Evolutionary conservation across 768 basidiomycete genomes (phyloP).

Genomic region (Hygrocybe punicea): DNA sequence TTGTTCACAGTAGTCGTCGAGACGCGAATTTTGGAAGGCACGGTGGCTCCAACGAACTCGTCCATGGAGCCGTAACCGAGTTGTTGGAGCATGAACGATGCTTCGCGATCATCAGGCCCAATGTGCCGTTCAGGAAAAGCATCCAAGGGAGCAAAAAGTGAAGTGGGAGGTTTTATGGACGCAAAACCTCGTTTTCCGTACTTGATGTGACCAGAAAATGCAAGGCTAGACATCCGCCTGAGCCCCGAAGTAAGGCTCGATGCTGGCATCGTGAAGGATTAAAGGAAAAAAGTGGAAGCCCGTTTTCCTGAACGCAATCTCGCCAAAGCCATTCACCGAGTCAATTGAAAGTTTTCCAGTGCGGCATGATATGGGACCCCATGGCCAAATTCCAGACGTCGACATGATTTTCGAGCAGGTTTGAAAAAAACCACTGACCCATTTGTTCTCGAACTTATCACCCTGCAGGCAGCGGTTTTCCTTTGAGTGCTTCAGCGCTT

Average conservation of each 20-base stretch:
- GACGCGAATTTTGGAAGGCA: slow-evolving; percentile 79
- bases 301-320: slow-evolving; percentile 18
- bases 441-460: neutral
- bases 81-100: slow-evolving; percentile 72
- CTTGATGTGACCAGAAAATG: slow-evolving; percentile 15
- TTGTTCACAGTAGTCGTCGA: slow-evolving; percentile 57
- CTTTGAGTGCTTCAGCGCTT: neutral
- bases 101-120: slow-evolving; percentile 84
- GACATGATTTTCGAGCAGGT: neutral
- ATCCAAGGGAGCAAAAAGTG: slow-evolving; percentile 83
- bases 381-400: neutral
- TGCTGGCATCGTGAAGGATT: slow-evolving; percentile 32
- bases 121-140: slow-evolving; percentile 89
- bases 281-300: slow-evolving; percentile 5
- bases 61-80: slow-evolving; percentile 89
- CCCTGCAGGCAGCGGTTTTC: neutral
- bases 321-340: slow-evolving; percentile 62
- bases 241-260: slow-evolving; percentile 27
- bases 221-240: slow-evolving; percentile 10
- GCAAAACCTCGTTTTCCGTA: slow-evolving; percentile 46
- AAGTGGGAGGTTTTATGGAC: slow-evolving; percentile 54
- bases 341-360: slow-evolving; percentile 24
- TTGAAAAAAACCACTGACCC: slow-evolving; percentile 2
- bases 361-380: slow-evolving; percentile 5
- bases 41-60: slow-evolving; percentile 76